phyloP scores from a whole-genome alignment of 164 flowering plant species.

The Berberis vulgaris region DNA sequence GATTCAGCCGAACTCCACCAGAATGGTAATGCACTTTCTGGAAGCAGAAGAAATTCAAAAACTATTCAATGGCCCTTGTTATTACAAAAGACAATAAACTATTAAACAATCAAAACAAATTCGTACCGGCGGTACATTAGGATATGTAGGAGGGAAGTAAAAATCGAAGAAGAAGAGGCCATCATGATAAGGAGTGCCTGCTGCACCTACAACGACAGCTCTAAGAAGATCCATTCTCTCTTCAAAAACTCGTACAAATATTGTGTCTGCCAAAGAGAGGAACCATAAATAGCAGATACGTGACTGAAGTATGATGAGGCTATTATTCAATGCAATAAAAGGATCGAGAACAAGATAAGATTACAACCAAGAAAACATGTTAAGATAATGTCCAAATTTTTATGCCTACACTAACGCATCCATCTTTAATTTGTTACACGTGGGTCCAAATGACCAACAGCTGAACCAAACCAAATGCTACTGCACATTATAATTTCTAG shows the following conservation, averaged over 20 bases:
- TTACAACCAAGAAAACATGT: no score
- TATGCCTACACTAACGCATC: no score
- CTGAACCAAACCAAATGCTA: no score
- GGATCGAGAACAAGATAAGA: no score
- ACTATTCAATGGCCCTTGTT: neutral
- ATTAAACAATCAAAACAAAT: neutral
- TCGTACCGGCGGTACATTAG: conserved; percentile 1
- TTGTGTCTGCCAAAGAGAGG: neutral
- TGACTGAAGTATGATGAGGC: no score
- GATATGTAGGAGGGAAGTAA: conserved; percentile 5
- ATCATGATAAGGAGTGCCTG: conserved; percentile 12
- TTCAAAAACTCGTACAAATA: conserved; percentile 11
- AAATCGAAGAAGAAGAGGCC: conserved; percentile 12
- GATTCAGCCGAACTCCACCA: conserved; percentile 5
- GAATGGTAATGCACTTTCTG: conserved; percentile 6
- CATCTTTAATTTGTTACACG: no score
- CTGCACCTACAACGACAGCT: conserved; percentile 8
- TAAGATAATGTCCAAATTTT: no score
- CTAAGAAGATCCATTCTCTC: conserved; percentile 10
- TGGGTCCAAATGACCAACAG: no score
- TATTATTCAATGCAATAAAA: no score
- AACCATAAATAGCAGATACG: no score
- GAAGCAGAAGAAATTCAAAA: neutral
- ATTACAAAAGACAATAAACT: neutral
- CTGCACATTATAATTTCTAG: no score